Base-by-base conservation (phyloP, 345 rosid genomes). In the Citrus mangshanensis region DNA sequence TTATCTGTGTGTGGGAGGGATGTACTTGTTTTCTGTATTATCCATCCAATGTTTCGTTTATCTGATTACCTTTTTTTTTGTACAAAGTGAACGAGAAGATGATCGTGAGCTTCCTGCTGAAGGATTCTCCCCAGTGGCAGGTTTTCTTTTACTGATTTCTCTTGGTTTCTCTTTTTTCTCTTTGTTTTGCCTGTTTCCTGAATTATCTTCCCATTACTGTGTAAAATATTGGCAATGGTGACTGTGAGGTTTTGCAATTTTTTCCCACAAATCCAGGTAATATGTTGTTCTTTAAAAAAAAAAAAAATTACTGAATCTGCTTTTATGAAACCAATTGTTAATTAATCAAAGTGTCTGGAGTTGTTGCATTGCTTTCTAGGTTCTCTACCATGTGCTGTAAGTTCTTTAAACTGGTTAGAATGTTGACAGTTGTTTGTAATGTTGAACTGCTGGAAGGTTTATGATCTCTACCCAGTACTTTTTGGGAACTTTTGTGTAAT, bases 21-120 rank as follows among this genome's bases (percentile, higher is more conserved):
- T 67, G 30, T n/a, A 24, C 18, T 38, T 34, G 6, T 34, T 2
- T 9, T 56, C 63, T 77, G 56, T 74, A 32, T 62, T 34, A 60
- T 62, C 66, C 70, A 24, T 77, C 21, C 51, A 59, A 3, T 74
- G 42, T 77, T 74, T 66, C 61, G 75, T 73, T 80, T 68, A 69
- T 71, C 89, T 89, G 80, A 87, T 84, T 74, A 62, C 72, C 80
- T 35, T 35, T 35, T 32, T 84, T 86, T 86, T 59, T 74, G 73
- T 81, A 70, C 80, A 81, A 84, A 95, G 98, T 91, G 92, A 84
- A 82, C 89, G 73, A 81, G 90, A 86, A 84, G 93, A 88, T 81
- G 84, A 85, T 58, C 51, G 19, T 72, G 88, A 91, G 84, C 81
- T 82, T 85, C 86, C 87, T 51, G 75, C 83, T 22, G 93, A 87